These are phyloP conservation scores for Vaccinium myrtillus DNA, from an alignment of 148 eudicot genomes.

Conservation along the genomic window DNA sequence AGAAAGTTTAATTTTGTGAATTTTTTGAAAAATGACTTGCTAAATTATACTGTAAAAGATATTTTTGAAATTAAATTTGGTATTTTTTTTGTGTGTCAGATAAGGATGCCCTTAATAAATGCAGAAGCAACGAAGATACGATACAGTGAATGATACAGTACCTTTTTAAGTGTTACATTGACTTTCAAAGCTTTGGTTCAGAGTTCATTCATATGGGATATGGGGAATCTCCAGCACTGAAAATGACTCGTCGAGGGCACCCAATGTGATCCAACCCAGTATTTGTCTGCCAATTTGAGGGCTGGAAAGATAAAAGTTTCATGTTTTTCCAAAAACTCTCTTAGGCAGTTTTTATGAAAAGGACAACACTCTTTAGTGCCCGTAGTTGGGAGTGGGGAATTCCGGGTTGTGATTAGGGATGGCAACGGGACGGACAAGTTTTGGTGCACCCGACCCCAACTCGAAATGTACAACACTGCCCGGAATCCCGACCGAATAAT, in stretches of 20 bases:
- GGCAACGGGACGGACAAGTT: too few species aligned
- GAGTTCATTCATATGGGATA: background rate
- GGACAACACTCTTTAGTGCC: background rate
- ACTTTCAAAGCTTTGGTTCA: background rate
- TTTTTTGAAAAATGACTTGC: too few species aligned
- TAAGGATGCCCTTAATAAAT: background rate
- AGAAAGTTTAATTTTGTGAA: too few species aligned
- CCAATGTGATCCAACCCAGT: slow-evolving; percentile 8
- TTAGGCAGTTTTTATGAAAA: too few species aligned
- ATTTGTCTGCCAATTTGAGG: background rate
- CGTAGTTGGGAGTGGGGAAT: background rate
- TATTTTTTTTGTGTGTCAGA: too few species aligned
- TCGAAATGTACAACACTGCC: too few species aligned
- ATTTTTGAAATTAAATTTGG: too few species aligned
- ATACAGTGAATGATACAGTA: background rate
- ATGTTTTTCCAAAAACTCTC: background rate
- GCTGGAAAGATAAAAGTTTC: background rate
- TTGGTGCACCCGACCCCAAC: too few species aligned
- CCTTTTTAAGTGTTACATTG: background rate
- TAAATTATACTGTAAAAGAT: too few species aligned
- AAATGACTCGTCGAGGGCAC: slow-evolving; percentile 16
- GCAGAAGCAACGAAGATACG: background rate
- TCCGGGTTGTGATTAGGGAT: background rate
- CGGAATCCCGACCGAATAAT: too few species aligned
- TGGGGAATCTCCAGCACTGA: slow-evolving; percentile 12